phyloP scores from a whole-genome alignment of 805 yeast species.

The Pichia manshurica region DNA sequence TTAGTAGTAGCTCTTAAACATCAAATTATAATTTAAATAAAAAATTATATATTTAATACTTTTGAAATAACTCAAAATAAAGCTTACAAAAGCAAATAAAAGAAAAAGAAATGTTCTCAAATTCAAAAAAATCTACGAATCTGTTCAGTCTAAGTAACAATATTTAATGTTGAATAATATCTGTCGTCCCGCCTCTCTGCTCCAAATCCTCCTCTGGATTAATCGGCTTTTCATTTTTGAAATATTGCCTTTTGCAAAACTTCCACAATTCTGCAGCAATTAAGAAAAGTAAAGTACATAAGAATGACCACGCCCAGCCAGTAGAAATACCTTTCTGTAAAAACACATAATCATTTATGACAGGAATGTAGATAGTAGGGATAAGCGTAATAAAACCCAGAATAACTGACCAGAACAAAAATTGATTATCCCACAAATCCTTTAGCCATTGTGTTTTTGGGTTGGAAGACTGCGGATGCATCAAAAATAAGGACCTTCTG shows the following conservation, averaged over 20 bases:
- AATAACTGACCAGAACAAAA: conserved; percentile 75
- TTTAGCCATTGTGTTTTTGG: conserved; percentile 54
- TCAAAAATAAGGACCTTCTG: conserved; percentile 61
- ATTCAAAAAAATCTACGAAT: too few species aligned
- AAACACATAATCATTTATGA: conserved; percentile 72
- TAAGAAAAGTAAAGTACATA: conserved; percentile 52
- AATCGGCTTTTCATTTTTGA: conserved; percentile 35
- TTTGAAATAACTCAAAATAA: too few species aligned
- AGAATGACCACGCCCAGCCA: conserved; percentile 78
- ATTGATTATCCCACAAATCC: conserved; percentile 69
- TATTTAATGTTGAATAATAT: too few species aligned
- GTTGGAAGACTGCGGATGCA: conserved; percentile 60
- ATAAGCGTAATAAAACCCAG: conserved; percentile 65
- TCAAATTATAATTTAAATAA: too few species aligned
- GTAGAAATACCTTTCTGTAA: conserved; percentile 63
- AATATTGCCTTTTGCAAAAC: conserved; percentile 53
- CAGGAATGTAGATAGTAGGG: conserved; percentile 85
- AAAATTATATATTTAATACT: too few species aligned
- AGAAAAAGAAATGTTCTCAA: too few species aligned
- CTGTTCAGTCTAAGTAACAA: too few species aligned
- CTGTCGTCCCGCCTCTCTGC: conserved; percentile 31
- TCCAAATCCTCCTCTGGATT: conserved; percentile 64
- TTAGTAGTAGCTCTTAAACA: too few species aligned
- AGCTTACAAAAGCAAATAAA: too few species aligned
- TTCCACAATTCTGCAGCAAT: conserved; percentile 63